Conservation (phyloP, 2,329 filamentous ascomycete species). For the Nemania serpens region DNA sequence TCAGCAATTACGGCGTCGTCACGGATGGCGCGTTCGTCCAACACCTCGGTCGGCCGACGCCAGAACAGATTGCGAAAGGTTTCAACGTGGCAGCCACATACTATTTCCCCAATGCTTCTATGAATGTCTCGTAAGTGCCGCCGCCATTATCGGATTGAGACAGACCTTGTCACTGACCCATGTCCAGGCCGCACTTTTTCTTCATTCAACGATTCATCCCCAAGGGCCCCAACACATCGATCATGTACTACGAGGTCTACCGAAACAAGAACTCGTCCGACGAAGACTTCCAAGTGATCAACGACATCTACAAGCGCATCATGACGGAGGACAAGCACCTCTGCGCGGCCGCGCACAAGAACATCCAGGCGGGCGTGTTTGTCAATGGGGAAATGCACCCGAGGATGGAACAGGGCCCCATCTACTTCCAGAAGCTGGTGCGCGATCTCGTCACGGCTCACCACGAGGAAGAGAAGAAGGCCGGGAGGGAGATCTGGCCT, state of each 20-base stretch:
- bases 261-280: constrained; percentile 64
- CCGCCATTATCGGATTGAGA: background rate
- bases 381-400: constrained; percentile 68
- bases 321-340: constrained; percentile 69
- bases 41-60: constrained; percentile 42
- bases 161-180: constrained; percentile 45
- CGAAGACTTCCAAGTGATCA: constrained; percentile 61
- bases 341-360: constrained; percentile 62
- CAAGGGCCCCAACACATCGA: constrained; percentile 52
- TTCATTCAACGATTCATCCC: constrained; percentile 68
- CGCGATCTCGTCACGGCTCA: constrained; percentile 55
- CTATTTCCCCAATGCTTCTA: constrained; percentile 30
- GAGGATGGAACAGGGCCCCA: constrained; percentile 60
- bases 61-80: constrained; percentile 26
- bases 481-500: constrained; percentile 57
- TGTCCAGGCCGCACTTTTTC: constrained; percentile 54
- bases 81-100: constrained; percentile 30
- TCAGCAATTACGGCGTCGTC: constrained; percentile 59
- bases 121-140: constrained; percentile 30
- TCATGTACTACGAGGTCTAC: constrained; percentile 67
- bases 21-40: constrained; percentile 55
- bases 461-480: constrained; percentile 50
- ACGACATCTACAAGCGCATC: constrained; percentile 65
- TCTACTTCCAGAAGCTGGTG: constrained; percentile 59
- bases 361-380: constrained; percentile 65